phyloP scores from a whole-genome alignment of 192 early-diverging fungal genomes.

The Cladochytrium replicatum region DNA sequence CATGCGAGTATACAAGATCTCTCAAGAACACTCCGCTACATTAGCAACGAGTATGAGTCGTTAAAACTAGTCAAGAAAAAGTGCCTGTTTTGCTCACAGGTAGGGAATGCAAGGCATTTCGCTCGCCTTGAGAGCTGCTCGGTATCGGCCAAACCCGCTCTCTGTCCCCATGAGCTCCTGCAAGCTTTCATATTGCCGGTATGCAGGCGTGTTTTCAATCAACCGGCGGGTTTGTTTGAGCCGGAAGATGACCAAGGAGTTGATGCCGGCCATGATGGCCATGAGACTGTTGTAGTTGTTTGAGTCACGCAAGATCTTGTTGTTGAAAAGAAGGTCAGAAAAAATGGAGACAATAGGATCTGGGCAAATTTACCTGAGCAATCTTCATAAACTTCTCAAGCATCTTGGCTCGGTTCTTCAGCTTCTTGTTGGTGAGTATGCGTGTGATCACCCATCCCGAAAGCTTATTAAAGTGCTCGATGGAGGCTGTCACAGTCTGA shows the following conservation, averaged over 20 bases:
- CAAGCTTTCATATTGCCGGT: constrained; percentile 42
- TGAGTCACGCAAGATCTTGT: constrained; percentile 46
- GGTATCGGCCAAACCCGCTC: constrained; percentile 52
- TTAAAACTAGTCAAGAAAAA: no score
- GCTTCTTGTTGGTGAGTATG: constrained; percentile 51
- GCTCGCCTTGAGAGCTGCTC: constrained; percentile 46
- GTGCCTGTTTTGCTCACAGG: constrained; percentile 51
- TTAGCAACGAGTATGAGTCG: neutral
- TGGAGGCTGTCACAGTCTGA: constrained; percentile 41
- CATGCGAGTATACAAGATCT: constrained; percentile 64
- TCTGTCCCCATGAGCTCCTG: constrained; percentile 64
- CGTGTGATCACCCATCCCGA: constrained; percentile 60
- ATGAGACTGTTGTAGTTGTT: constrained; percentile 73
- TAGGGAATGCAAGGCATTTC: constrained; percentile 64
- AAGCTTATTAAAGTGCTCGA: constrained; percentile 63
- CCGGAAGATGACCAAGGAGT: constrained; percentile 48
- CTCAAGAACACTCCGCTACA: constrained; percentile 57
- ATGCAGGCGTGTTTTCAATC: constrained; percentile 35
- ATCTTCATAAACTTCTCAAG: constrained; percentile 61
- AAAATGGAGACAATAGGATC: neutral
- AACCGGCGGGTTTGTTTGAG: constrained; percentile 51
- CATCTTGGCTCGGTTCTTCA: constrained; percentile 50
- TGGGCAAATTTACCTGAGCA: constrained; percentile 42
- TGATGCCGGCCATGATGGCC: constrained; percentile 66
- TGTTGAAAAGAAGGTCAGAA: no score